Evolutionary conservation across 805 yeast genomes (phyloP).

Genomic region (Komagataella pseudopastoris): DNA sequence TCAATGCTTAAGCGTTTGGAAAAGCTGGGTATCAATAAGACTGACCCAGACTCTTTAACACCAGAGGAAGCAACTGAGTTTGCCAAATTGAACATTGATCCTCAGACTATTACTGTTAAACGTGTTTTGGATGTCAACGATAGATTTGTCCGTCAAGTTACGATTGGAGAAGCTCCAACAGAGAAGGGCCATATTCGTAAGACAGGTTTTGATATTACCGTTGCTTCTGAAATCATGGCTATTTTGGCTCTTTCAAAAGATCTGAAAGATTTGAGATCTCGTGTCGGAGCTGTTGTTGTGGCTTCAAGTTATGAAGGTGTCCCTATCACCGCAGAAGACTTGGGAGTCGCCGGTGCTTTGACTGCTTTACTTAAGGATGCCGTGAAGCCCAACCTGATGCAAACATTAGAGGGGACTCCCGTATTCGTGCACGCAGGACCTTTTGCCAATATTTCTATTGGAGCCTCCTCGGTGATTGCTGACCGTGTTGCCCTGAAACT

Average conservation of each 20-base stretch:
- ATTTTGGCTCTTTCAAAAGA: slow-evolving; percentile 64
- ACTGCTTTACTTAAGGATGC: slow-evolving; percentile 75
- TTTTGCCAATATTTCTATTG: slow-evolving; percentile 77
- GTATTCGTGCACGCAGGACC: slow-evolving; percentile 85
- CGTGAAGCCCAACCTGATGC: slow-evolving; percentile 77
- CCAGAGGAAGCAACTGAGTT: slow-evolving; percentile 47
- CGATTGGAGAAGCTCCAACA: slow-evolving; percentile 72
- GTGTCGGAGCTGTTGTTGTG: slow-evolving; percentile 67
- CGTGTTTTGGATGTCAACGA: slow-evolving; percentile 81
- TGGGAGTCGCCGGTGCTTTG: slow-evolving; percentile 79
- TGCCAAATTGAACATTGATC: slow-evolving; percentile 64
- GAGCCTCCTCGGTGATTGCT: slow-evolving; percentile 75
- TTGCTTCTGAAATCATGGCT: slow-evolving; percentile 82
- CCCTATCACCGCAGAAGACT: slow-evolving; percentile 72
- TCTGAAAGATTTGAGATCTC: slow-evolving; percentile 54
- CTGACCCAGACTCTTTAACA: slow-evolving; percentile 61
- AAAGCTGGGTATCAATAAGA: slow-evolving; percentile 56
- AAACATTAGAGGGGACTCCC: slow-evolving; percentile 80
- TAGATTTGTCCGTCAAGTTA: slow-evolving; percentile 64
- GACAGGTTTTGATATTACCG: slow-evolving; percentile 76
- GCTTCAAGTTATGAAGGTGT: slow-evolving; percentile 56
- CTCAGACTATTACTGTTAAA: slow-evolving; percentile 69
- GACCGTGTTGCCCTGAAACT: slow-evolving; percentile 72
- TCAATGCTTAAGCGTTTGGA: slow-evolving; percentile 55
- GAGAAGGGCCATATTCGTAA: slow-evolving; percentile 61